phyloP scores from a whole-genome alignment of 805 yeast species.

The Sporopachydermia quercuum region DNA sequence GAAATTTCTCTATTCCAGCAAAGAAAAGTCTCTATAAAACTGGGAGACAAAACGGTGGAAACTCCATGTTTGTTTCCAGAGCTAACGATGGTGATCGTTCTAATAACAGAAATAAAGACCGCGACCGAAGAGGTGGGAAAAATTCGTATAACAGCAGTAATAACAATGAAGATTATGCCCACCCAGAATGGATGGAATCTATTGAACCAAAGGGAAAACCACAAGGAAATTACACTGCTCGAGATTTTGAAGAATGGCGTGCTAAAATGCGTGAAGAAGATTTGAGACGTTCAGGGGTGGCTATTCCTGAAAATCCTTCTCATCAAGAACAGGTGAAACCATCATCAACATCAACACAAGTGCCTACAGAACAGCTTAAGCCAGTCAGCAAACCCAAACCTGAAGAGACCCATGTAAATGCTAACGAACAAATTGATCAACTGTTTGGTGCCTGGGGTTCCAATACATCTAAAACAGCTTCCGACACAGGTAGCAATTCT shows the following conservation, averaged over 20 bases:
- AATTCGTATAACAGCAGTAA: neutral
- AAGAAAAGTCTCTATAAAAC: neutral
- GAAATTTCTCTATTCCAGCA: neutral
- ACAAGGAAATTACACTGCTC: neutral
- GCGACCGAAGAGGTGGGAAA: neutral
- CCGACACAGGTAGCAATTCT: neutral
- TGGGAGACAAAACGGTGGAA: neutral
- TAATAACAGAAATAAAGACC: neutral
- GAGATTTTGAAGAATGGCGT: slow-evolving; percentile 2
- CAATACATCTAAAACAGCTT: slow-evolving; percentile 6
- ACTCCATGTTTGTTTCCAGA: too few species aligned
- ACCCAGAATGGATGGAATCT: neutral
- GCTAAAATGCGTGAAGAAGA: slow-evolving; percentile 2
- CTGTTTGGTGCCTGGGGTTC: slow-evolving; percentile 12
- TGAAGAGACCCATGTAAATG: slow-evolving; percentile 8
- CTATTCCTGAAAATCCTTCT: neutral
- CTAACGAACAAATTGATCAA: slow-evolving; percentile 5
- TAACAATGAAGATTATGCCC: neutral
- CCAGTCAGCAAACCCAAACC: too few species aligned
- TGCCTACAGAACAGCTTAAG: neutral
- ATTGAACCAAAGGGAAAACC: neutral
- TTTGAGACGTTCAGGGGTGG: neutral
- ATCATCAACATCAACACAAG: neutral
- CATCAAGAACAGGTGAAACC: too few species aligned
- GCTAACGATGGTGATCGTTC: too few species aligned